Evolutionary conservation across 441 rosid species (phyloP), one percentile per base, ranked within the genome.

Genomic region (Croton laevigatus): DNA sequence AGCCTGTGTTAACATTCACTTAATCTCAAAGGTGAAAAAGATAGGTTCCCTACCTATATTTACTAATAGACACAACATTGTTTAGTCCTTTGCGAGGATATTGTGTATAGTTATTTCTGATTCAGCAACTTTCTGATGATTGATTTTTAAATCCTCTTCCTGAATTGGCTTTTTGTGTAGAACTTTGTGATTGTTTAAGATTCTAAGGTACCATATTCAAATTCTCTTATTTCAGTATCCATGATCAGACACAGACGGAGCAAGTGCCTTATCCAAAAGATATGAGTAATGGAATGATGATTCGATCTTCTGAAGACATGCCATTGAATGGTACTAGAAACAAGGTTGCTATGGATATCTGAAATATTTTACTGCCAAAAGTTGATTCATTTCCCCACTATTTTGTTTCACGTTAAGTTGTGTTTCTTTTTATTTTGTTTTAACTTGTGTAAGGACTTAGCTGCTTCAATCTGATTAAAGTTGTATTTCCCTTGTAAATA

Each of bases 341-440:
- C 79, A 89, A 90, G 97, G 94, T 96, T 75, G 52, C 59, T 66
- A 74, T 72, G 72, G 59, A 70, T 61, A 27, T 73, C 71, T 52
- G 1, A 65, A 59, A 20, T 54, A 49, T 55, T 46, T 65, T 37
- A 46, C 65, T 63, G 20, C 76, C 73, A 27, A 17, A 45, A 65
- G 65, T 61, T 27, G 52, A 44, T 37, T 55, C 38, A 22, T 44
- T 12, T 2, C 32, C 1, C 32, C 32, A 1, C 32, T 16, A 48
- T 38, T 14, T 36, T 6, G 36, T 52, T 63, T 65, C 48, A 22
- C 32, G 23, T 69, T 66, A 23, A 36, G 65, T 68, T 27, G 32
- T 27, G 2, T n/a, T n/a, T 27, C 32, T 27, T 27, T 27, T 27
- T 27, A 27, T 54, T 62, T 45, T 62, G 12, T 14, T 62, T 37